Base-by-base conservation (phyloP, 2,329 filamentous ascomycete genomes). In the Ramularia endophylla region DNA sequence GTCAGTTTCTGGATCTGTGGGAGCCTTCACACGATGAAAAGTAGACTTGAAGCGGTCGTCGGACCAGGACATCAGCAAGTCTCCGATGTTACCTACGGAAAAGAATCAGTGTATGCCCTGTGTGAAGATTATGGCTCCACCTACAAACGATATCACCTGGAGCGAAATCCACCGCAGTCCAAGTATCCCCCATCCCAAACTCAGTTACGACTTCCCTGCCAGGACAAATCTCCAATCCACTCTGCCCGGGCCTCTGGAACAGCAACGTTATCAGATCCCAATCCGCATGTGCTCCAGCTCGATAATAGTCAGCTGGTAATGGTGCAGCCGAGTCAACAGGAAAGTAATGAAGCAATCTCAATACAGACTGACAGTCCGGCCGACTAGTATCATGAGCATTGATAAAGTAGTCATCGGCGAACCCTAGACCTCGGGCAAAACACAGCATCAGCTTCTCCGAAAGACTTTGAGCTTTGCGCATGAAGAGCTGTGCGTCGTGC, bases 41-140 rank as follows among this genome's bases (percentile, higher is more conserved):
- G 78, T 81, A 29, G 72, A 78, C 62, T 82, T 83, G 66, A 83
- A 81, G 15, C 78, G 71, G 58, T 83, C 80, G 54, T 83, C 79
- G 19, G 71, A 77, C 78, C 79, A 81, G 30, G 68, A 73, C 80
- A 83, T 82, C 12, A 83, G 65, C 40, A 83, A 63, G 55, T 83
- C 79, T 3, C 80, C 80, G 46, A 82, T 78, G 51, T 81, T 82
- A n/a, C n/a, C n/a, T n/a, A n/a, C n/a, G n/a, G n/a, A n/a, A n/a
- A n/a, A n/a, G n/a, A n/a, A n/a, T n/a, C n/a, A n/a, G n/a, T n/a
- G n/a, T n/a, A n/a, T n/a, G n/a, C n/a, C n/a, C n/a, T n/a, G n/a
- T n/a, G n/a, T n/a, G n/a, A n/a, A n/a, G n/a, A n/a, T n/a, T n/a
- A n/a, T n/a, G n/a, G n/a, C n/a, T n/a, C n/a, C n/a, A n/a, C n/a